Conservation (phyloP, 345 rosid species). For the Acer yangbiense region DNA sequence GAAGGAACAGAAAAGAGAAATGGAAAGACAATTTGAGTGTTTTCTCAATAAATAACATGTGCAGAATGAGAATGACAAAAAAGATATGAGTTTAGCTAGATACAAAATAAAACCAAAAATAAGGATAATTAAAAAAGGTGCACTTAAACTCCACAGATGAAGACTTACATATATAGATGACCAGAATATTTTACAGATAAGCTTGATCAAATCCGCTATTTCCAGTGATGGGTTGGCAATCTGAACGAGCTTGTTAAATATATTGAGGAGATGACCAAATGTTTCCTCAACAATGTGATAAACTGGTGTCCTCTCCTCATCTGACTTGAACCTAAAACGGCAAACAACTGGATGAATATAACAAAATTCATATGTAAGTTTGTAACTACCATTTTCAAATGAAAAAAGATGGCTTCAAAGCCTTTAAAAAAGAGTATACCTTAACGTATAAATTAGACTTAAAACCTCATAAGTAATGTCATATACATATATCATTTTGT, state of each 20-base stretch:
- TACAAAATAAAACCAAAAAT: background rate
- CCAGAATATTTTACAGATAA: constrained; percentile 98
- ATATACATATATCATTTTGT: background rate
- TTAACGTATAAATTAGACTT: background rate
- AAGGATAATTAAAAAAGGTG: background rate
- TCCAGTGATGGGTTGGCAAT: constrained; percentile 78
- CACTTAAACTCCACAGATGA: background rate
- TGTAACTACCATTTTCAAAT: background rate
- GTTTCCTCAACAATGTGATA: constrained; percentile 81
- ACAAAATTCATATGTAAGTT: background rate
- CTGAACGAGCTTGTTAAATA: constrained; percentile 82
- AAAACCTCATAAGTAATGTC: background rate
- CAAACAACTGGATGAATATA: background rate
- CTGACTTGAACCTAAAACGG: constrained; percentile 86
- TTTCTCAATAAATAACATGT: background rate
- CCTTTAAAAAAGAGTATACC: background rate
- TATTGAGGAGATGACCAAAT: constrained; percentile 75
- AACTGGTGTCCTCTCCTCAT: constrained; percentile 93
- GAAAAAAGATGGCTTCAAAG: background rate
- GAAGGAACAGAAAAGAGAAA: background rate
- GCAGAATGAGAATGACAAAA: background rate
- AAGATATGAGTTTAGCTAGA: background rate
- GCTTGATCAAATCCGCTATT: constrained; percentile 92
- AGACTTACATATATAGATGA: constrained; percentile 92
- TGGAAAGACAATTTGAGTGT: background rate